phyloP scores from a whole-genome alignment of 2,329 filamentous ascomycete genomes.

The Bisporella sp. region DNA sequence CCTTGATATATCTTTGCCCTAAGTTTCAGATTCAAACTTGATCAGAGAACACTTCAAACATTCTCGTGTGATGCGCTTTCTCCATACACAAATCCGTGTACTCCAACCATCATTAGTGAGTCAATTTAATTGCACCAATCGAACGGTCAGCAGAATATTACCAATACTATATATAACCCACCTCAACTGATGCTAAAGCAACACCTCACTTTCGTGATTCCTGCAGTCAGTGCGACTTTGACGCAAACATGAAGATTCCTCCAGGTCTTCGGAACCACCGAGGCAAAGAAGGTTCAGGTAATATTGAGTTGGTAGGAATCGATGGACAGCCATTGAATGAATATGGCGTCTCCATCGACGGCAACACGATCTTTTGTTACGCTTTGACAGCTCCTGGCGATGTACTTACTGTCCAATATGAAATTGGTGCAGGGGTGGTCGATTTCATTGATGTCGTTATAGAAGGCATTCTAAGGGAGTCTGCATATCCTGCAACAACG shows the following conservation, averaged over 20 bases:
- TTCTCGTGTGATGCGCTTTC: too few relatives aligned
- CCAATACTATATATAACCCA: too few relatives aligned
- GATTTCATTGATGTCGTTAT: neutral
- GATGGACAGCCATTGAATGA: neutral
- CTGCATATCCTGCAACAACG: neutral
- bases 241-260: neutral
- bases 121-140: too few relatives aligned
- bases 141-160: too few relatives aligned
- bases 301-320: neutral
- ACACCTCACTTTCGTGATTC: too few relatives aligned
- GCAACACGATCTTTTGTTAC: neutral
- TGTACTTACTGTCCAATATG: neutral
- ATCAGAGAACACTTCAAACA: too few relatives aligned
- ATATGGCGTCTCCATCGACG: neutral
- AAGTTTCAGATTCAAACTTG: too few relatives aligned
- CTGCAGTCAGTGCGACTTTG: too few relatives aligned
- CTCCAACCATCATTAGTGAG: too few relatives aligned
- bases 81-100: too few relatives aligned
- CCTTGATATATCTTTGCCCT: too few relatives aligned
- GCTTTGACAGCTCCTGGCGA: neutral
- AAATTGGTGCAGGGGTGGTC: neutral
- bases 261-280: neutral
- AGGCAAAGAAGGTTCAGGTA: neutral
- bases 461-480: neutral
- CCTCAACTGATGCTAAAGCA: too few relatives aligned